Percentiles rank a stretch among this genome's conserved stretches.
Evolutionary conservation across 768 basidiomycete species (phyloP).

Genomic region (Fistulinella prunicolor): DNA sequence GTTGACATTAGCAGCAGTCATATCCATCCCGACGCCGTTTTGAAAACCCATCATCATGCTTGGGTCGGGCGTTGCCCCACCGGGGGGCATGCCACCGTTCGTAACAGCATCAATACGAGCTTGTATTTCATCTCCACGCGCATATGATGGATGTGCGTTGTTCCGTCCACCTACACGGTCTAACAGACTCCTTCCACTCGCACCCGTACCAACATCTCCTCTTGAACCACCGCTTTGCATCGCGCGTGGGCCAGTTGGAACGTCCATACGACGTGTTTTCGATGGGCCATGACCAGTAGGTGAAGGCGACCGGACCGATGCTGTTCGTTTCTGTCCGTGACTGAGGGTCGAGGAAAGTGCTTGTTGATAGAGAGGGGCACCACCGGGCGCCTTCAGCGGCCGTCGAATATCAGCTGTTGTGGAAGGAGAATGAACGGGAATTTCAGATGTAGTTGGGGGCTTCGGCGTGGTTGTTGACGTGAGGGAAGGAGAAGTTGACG

Average conservation of each 20-base stretch:
- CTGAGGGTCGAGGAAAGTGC: conserved; percentile 61
- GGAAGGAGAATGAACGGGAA: conserved; percentile 20
- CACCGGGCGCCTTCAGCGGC: conserved; percentile 33
- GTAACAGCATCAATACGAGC: conserved; percentile 79
- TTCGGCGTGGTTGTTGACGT: conserved; percentile 25
- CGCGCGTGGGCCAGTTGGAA: conserved; percentile 83
- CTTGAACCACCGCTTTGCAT: conserved; percentile 46
- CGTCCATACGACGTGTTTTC: conserved; percentile 70
- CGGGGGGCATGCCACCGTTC: conserved; percentile 44
- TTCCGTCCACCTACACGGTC: conserved; percentile 74
- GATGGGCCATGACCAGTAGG: conserved; percentile 64
- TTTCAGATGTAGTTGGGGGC: conserved; percentile 29
- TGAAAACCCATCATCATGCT: conserved; percentile 44
- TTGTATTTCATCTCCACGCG: conserved; percentile 67
- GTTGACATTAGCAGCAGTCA: conserved; percentile 51
- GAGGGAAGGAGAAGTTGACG: conserved; percentile 24
- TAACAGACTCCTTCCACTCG: conserved; percentile 60
- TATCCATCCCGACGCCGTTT: conserved; percentile 45
- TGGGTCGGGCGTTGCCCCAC: conserved; percentile 23
- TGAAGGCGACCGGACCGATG: conserved; percentile 61
- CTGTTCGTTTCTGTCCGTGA: conserved; percentile 57
- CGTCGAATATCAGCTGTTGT: conserved; percentile 27
- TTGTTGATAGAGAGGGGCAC: conserved; percentile 62
- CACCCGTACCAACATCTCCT: conserved; percentile 13
- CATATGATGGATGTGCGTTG: conserved; percentile 29